Percentiles rank a stretch among this genome's conserved stretches.
phyloP scores from a whole-genome alignment of 768 basidiomycete species.

The Pisolithus marmoratus region DNA sequence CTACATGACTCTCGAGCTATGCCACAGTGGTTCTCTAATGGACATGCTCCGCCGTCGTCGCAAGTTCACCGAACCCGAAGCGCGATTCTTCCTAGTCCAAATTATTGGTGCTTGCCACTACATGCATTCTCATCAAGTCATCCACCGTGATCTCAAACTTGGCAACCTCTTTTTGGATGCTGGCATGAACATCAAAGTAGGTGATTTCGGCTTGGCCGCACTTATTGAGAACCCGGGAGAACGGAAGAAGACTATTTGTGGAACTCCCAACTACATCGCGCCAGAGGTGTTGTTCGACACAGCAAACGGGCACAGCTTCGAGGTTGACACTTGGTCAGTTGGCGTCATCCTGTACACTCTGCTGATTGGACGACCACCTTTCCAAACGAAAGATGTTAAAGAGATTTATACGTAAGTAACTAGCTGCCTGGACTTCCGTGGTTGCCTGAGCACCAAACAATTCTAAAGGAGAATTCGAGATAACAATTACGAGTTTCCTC shows the following conservation, averaged over 20 bases:
- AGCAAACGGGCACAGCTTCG: slow-evolving; percentile 94
- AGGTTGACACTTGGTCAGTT: slow-evolving; percentile 97
- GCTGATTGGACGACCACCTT: slow-evolving; percentile 90
- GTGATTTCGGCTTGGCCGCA: slow-evolving; percentile 95
- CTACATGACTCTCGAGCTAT: slow-evolving; percentile 95
- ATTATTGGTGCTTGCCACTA: slow-evolving; percentile 94
- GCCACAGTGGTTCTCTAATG: slow-evolving; percentile 85
- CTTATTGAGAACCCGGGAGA: slow-evolving; percentile 95
- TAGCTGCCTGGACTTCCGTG: not conserved
- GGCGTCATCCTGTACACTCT: slow-evolving; percentile 97
- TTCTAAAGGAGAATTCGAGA: slow-evolving; percentile 76
- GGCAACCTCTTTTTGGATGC: slow-evolving; percentile 91
- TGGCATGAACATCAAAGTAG: slow-evolving; percentile 94
- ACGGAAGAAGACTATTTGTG: slow-evolving; percentile 98
- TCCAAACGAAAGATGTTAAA: slow-evolving; percentile 98
- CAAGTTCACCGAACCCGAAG: slow-evolving; percentile 87
- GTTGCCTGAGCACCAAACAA: not conserved
- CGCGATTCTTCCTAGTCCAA: slow-evolving; percentile 90
- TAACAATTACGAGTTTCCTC: slow-evolving; percentile 89
- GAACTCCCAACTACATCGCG: slow-evolving; percentile 98
- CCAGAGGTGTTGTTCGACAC: slow-evolving; percentile 97
- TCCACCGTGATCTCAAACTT: slow-evolving; percentile 95
- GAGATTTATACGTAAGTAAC: slow-evolving; percentile 79
- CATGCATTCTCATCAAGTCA: slow-evolving; percentile 96
- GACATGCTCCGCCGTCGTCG: slow-evolving; percentile 84